Evolutionary conservation across 805 yeast genomes (phyloP).

Genomic region (Starmerella geochares): DNA sequence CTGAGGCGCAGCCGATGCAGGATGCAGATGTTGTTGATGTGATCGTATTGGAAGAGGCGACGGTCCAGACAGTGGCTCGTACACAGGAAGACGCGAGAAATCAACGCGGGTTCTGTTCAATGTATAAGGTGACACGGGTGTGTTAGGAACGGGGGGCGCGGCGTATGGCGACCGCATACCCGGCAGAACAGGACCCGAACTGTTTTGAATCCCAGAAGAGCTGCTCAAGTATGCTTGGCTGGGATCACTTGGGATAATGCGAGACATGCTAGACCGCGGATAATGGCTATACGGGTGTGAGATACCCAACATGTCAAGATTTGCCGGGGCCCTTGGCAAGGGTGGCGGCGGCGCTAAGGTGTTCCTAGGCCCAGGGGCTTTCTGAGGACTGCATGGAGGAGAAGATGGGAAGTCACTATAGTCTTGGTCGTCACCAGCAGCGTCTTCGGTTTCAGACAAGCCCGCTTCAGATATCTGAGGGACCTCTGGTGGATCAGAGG

Average conservation of each 20-base stretch:
- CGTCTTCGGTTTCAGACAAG: neutral
- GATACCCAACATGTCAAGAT: slow-evolving; percentile 22
- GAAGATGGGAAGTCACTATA: slow-evolving; percentile 24
- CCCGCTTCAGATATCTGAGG: neutral
- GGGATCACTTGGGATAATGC: slow-evolving; percentile 3
- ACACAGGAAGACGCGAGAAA: neutral
- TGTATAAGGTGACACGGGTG: neutral
- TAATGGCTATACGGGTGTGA: slow-evolving; percentile 11
- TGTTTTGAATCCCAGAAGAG: neutral
- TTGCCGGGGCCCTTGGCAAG: neutral
- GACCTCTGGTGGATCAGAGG: slow-evolving; percentile 11
- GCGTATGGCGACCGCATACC: slow-evolving; percentile 5
- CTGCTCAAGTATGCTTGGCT: neutral
- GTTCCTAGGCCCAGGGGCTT: neutral
- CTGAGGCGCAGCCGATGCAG: neutral
- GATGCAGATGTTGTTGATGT: neutral
- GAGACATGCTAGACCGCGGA: slow-evolving; percentile 12
- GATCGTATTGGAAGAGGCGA: neutral
- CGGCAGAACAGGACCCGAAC: neutral
- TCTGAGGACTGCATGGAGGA: slow-evolving; percentile 24
- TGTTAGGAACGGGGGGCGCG: neutral
- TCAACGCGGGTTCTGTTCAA: neutral
- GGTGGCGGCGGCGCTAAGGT: neutral
- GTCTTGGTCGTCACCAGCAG: neutral
- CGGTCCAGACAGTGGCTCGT: neutral